Percentiles rank a stretch among this genome's conserved stretches.
These are phyloP conservation scores for Irineochytrium annulatum DNA, from an alignment of 192 early-diverging fungal species.

Conservation along the genomic window DNA sequence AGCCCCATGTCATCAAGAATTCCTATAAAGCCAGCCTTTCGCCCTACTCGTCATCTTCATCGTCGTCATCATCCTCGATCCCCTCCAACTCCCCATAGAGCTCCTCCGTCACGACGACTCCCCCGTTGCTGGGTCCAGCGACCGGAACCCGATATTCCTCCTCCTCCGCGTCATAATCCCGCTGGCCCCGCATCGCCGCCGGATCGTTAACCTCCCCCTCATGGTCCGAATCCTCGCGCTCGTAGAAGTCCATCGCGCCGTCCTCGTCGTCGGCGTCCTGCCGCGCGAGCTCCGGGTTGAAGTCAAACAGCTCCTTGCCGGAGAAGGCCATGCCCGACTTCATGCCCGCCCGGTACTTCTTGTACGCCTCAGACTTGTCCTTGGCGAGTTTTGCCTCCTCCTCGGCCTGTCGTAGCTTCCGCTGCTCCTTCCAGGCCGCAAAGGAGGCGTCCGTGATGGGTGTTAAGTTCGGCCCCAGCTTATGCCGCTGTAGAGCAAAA, in stretches of 20 bases:
- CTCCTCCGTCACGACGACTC: constrained; percentile 61
- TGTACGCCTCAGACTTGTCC: constrained; percentile 55
- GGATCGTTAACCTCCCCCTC: constrained; percentile 46
- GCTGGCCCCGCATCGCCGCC: constrained; percentile 24
- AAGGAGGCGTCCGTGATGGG: constrained; percentile 94
- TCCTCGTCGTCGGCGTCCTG: constrained; percentile 76
- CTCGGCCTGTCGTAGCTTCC: constrained; percentile 64
- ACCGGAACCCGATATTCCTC: no score
- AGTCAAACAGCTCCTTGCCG: constrained; percentile 95
- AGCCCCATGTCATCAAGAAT: no score
- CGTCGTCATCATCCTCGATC: constrained; percentile 66
- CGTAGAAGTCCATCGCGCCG: constrained; percentile 75
- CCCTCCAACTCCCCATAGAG: constrained; percentile 79
- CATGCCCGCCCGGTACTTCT: constrained; percentile 87
- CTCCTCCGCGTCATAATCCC: constrained; percentile 16
- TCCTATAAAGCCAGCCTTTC: no score
- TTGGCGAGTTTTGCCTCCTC: constrained; percentile 64
- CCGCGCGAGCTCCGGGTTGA: constrained; percentile 84
- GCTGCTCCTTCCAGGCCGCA: constrained; percentile 87
- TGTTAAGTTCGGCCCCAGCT: constrained; percentile 84
- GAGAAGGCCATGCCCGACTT: constrained; percentile 81
- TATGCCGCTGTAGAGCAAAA: constrained; percentile 88
- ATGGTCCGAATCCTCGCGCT: constrained; percentile 68
- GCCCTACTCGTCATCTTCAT: no score
- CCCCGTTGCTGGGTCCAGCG: constrained; percentile 10